Percentiles rank a stretch among this genome's conserved stretches.
Evolutionary conservation across 148 eudicot species (phyloP).

Genomic region (Gaultheria prostrata): DNA sequence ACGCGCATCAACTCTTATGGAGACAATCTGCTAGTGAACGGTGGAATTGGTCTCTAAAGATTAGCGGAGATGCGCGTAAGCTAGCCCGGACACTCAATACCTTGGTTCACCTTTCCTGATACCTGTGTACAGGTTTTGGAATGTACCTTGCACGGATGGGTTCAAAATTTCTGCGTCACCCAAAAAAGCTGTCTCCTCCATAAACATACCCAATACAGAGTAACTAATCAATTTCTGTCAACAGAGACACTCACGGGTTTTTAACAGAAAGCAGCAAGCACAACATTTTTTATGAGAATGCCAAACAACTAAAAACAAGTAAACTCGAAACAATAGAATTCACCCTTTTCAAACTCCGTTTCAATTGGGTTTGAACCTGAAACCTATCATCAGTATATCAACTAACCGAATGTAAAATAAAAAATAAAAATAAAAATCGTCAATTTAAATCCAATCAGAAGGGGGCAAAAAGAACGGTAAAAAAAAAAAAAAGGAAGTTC

Average conservation of each 20-base stretch:
- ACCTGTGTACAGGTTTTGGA: neutral
- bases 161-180: neutral
- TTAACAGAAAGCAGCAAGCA: neutral
- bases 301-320: neutral
- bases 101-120: neutral
- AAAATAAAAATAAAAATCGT: neutral
- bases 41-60: neutral
- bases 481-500: neutral
- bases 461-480: neutral
- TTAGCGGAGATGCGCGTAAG: neutral
- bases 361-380: slow-evolving; percentile 1
- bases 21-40: neutral
- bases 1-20: neutral
- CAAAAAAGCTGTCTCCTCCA: neutral
- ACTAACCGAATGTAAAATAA: neutral
- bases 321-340: neutral
- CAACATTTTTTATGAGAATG: neutral
- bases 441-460: slow-evolving; percentile 2
- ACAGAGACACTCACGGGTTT: neutral
- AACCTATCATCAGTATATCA: neutral
- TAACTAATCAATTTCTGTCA: neutral
- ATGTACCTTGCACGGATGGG: neutral
- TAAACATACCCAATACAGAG: neutral
- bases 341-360: slow-evolving; percentile 6
- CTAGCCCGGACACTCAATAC: neutral